Percentiles rank a stretch among this genome's conserved stretches.
phyloP scores from a whole-genome alignment of 176 grass and related monocot species.

The Elaeis guineensis region DNA sequence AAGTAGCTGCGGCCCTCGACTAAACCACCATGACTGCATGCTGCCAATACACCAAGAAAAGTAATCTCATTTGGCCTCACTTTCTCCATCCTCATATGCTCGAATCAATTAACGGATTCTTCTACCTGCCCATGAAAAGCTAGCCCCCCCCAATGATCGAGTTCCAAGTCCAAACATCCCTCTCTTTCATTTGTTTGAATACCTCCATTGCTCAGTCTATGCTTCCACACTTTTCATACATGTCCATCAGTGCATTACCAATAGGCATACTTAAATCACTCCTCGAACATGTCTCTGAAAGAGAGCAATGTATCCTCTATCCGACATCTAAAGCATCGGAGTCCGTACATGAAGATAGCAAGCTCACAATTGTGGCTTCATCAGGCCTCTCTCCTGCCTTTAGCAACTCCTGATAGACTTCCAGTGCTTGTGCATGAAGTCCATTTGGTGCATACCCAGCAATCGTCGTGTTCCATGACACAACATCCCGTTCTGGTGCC shows the following conservation, averaged over 20 bases:
- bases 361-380: slow-evolving; percentile 36
- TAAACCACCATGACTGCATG: slow-evolving; percentile 42
- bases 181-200: too few species aligned
- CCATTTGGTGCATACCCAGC: slow-evolving; percentile 14
- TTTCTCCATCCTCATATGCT: too few species aligned
- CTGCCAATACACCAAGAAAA: slow-evolving; percentile 32
- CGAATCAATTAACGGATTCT: too few species aligned
- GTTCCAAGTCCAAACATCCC: too few species aligned
- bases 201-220: too few species aligned
- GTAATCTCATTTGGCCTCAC: slow-evolving; percentile 18
- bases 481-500: slow-evolving; percentile 1
- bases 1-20: slow-evolving; percentile 33
- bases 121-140: too few species aligned
- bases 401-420: slow-evolving; percentile 28
- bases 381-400: slow-evolving; percentile 18
- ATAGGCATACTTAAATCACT: slow-evolving; percentile 12
- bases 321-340: slow-evolving; percentile 22
- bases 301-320: slow-evolving; percentile 28
- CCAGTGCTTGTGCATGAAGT: slow-evolving; percentile 20
- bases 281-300: slow-evolving; percentile 4
- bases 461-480: slow-evolving; percentile 19
- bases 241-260: too few species aligned
- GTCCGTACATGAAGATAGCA: slow-evolving; percentile 27
- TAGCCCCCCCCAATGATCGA: too few species aligned
- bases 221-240: too few species aligned